Conservation (phyloP, 495 filamentous ascomycete genomes). For the Baudoinia panamericana region DNA sequence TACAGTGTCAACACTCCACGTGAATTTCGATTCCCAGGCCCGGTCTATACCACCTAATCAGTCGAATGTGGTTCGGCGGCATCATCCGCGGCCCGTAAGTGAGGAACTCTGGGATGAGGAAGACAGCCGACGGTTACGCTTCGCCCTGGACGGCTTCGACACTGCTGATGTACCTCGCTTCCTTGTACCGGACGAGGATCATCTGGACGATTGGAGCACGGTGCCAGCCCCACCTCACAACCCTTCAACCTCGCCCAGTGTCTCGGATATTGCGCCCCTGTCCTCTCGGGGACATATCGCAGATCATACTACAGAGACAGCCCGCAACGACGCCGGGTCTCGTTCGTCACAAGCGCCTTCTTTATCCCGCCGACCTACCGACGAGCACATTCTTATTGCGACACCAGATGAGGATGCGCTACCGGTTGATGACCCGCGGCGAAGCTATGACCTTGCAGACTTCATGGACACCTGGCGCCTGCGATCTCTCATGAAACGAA, state of each 20-base stretch:
- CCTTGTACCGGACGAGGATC: background rate
- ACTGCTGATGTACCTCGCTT: slow-evolving; percentile 5
- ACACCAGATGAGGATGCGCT: slow-evolving; percentile 6
- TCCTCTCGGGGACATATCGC: too few species aligned
- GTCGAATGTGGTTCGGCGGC: slow-evolving; percentile 1
- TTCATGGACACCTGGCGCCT: slow-evolving; percentile 18
- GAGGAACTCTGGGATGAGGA: slow-evolving; percentile 12
- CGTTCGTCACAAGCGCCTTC: too few species aligned
- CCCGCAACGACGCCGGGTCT: too few species aligned
- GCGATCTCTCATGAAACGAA: background rate
- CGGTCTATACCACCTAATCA: too few species aligned
- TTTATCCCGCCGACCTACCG: background rate
- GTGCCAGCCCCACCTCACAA: background rate
- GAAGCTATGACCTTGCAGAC: slow-evolving; percentile 15
- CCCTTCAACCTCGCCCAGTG: background rate
- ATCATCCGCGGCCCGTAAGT: slow-evolving; percentile 4
- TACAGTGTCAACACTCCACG: too few species aligned
- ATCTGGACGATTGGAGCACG: background rate
- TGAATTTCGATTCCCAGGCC: too few species aligned
- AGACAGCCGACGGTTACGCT: slow-evolving; percentile 7
- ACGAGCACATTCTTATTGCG: background rate
- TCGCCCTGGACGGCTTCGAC: slow-evolving; percentile 9
- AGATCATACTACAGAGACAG: too few species aligned
- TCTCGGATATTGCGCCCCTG: too few species aligned
- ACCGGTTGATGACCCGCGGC: slow-evolving; percentile 13